Conservation (phyloP, 2,329 filamentous ascomycete species). For the Canariomyces notabilis region DNA sequence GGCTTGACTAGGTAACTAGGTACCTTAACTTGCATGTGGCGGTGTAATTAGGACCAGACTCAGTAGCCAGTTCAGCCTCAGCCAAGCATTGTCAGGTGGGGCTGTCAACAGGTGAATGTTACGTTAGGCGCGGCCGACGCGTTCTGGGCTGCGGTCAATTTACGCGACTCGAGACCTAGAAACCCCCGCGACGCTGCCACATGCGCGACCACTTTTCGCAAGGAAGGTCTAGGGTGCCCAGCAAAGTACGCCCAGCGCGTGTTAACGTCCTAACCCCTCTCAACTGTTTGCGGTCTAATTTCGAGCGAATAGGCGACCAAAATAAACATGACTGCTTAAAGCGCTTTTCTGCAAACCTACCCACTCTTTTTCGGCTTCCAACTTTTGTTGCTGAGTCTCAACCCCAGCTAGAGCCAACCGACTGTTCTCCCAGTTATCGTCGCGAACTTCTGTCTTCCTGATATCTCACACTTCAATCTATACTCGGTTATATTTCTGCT, state of each 20-base stretch:
- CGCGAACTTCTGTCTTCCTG: neutral
- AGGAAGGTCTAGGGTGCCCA: neutral
- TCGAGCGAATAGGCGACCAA: slow-evolving; percentile 6
- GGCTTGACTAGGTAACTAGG: too few species aligned
- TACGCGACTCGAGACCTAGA: slow-evolving; percentile 16
- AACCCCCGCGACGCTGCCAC: neutral
- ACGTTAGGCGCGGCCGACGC: slow-evolving; percentile 11
- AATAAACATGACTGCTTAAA: slow-evolving; percentile 7
- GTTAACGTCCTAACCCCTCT: slow-evolving; percentile 2
- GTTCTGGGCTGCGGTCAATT: slow-evolving; percentile 18
- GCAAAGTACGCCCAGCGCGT: slow-evolving; percentile 9
- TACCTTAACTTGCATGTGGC: slow-evolving; percentile 4
- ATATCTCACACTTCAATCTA: too few species aligned
- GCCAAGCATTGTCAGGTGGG: neutral
- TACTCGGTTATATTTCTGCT: too few species aligned
- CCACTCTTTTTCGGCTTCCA: neutral
- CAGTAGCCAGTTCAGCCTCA: neutral
- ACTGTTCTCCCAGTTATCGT: neutral
- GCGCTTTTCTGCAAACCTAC: slow-evolving; percentile 8
- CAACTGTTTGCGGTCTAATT: slow-evolving; percentile 1
- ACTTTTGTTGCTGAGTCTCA: neutral
- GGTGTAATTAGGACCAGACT: neutral
- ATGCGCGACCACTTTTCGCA: neutral
- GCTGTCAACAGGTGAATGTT: neutral
- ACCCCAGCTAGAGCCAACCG: neutral